Evolutionary conservation across 2,329 filamentous ascomycete species (phyloP), one percentile per base, ranked within the genome.

Genomic region (Penicillium corylophilum): DNA sequence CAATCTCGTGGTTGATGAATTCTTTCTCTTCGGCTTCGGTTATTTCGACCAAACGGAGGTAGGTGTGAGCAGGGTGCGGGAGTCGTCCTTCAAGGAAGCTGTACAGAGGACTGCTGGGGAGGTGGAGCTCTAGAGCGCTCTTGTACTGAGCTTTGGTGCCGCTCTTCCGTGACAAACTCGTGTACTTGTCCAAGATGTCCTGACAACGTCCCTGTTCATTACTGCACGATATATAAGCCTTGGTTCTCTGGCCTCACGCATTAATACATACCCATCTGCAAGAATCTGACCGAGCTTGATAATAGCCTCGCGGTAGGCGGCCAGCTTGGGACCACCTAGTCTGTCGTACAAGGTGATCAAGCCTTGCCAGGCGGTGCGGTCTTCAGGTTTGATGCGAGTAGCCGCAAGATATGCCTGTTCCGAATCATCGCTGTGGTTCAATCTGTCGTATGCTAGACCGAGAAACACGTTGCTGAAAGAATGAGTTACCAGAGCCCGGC

Each of bases 331-430:
- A 26, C 77, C 71, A 15, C 83, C 86, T 65, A 91, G 88, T 62
- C 84, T 87, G 73, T 96, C 90, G 68, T 90, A 96, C 26, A 97
- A 73, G 64, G 86, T 89, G 70, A 94, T 82, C 41, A 99, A 77
- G 1, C 94, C 94, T 68, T 96, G 89, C 90, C 90, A 97, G 59
- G 89, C 89, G 64, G 93, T 88, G n/a, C 84, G 77, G 61, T 96
- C 91, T 16, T 83, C 78, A 1, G 86, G 83, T 58, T 90, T 92
- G 55, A 90, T 76, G 18, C 79, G 77, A 5, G 88, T 83, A 1
- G 93, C 94, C 28, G 82, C 78, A 36, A 81, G 78, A 71, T 97
- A 97, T 1, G 86, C 83, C 29, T 80, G 82, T 62, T 94, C 91
- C 0, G 94, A 86, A 36, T 90, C 87, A 6, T 88, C 84, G 7